Base-by-base conservation (phyloP, 495 filamentous ascomycete genomes). In the Neurospora intermedia region DNA sequence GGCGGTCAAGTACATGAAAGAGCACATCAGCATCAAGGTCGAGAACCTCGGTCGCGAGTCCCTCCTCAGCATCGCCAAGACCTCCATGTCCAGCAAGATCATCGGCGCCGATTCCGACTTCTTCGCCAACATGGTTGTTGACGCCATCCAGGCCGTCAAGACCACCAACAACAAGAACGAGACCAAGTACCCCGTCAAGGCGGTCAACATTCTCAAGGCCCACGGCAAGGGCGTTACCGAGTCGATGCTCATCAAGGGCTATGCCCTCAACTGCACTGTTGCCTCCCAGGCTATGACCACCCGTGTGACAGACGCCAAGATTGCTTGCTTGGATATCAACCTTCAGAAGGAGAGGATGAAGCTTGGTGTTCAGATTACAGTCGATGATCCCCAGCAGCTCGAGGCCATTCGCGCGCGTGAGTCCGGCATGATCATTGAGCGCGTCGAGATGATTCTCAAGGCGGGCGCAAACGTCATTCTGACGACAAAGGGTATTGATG, bases 321-420 rank as follows among this genome's bases (percentile, higher is more conserved):
- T 99, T 81, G 96, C 96, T 59, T 92, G 93, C 80, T 85, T 99
- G 69, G 96, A 99, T 80, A 98, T 99, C 85, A 99, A 99, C 83
- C 82, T 99, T 75, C 95, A 98, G 80, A 99, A 98, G 84, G 94
- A 97, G 84, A 88, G 96, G 74, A 98, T 99, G 96, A 98, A 98
- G 87, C 85, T 99, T 18, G 96, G 96, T 74, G 96, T 99, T 69
- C 94, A 99, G 78, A 97, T 99, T 80, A 98, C 96, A 27, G 92
- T 99, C 71, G 96, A 98, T 72, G 96, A 99, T 81, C 96, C 96
- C 40, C 90, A 94, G 75, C 96, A 98, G 83, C 88, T 99, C 41
- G 96, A 99, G 85, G 93, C 97, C 84, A 99, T 99, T 77, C 89
- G 96, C 54, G 88, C 95, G 78, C 89, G 96, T 70, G 96, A 99